Evolutionary conservation across 2,329 filamentous ascomycete species (phyloP), one percentile per base, ranked within the genome.

Genomic region (Xylaria arbuscula): DNA sequence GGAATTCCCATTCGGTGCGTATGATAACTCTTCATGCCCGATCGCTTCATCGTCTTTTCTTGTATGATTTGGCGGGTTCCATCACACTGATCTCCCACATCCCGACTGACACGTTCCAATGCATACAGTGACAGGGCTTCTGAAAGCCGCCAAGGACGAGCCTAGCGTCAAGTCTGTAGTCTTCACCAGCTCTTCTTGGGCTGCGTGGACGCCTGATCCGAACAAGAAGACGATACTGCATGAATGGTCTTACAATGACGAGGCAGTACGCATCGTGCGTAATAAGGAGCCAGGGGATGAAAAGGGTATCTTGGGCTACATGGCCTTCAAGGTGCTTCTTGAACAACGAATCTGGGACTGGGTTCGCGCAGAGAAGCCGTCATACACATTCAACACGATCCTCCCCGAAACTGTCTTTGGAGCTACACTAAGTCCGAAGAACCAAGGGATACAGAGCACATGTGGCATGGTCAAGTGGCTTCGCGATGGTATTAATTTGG

Each of bases 331-430:
- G 66, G 72, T 76, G 9, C 60, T 77, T 1, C 70, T 78, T 3
- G 79, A 81, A 70, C 71, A 76, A 60, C 68, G 66, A 0, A 64
- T 77, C 40, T 80, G 79, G 79, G 74, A 77, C 3, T 80, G 78
- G 77, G 71, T 80, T 2, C 67, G 68, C 28, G 45, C 38, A 2
- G 74, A 76, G 59, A 76, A 76, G 61, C 78, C 78, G 0, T 22
- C 48, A 1, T 80, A 75, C 62, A 60, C 70, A 24, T 79, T 80
- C 66, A 80, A 80, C 54, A 69, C 76, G 7, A 61, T 80, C 55
- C 70, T 80, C n/a, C 72, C 76, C 42, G 75, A 76, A 15, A 77
- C 75, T 0, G 76, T 78, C 42, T 68, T 80, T 8, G 78, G 78
- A 1, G 66, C 73, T 32, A 76, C 72, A 45, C 69, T 80, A 3